Percentiles rank a stretch among this genome's conserved stretches.
Evolutionary conservation across 2,329 filamentous ascomycete species (phyloP).

Genomic region (Tolypocladium sp.): DNA sequence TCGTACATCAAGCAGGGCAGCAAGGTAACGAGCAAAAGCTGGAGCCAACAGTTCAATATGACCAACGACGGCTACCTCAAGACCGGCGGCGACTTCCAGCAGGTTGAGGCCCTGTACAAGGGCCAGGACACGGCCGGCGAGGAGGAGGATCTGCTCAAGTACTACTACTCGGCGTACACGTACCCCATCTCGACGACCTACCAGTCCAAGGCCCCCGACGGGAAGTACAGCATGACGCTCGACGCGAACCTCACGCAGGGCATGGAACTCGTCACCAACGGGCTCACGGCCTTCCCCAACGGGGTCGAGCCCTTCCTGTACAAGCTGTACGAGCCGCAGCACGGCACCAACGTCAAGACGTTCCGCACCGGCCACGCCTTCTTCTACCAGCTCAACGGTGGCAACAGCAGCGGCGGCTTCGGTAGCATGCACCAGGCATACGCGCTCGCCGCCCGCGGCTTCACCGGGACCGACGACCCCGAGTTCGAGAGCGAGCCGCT

Average conservation of each 20-base stretch:
- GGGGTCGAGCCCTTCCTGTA: conserved; percentile 47
- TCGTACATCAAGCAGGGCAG: conserved; percentile 36
- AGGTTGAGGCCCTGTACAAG: conserved; percentile 7
- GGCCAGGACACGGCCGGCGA: conserved; percentile 5
- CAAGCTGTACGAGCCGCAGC: conserved; percentile 12
- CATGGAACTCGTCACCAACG: conserved; percentile 25
- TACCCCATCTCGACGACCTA: conserved; percentile 7
- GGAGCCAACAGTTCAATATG: conserved; percentile 50
- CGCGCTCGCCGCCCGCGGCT: conserved; percentile 33
- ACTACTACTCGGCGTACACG: conserved; percentile 3
- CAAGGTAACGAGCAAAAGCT: conserved; percentile 25
- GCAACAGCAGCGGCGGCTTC: conserved; percentile 37
- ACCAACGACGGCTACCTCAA: conserved; percentile 39
- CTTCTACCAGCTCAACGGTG: conserved; percentile 39
- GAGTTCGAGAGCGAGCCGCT: conserved; percentile 19
- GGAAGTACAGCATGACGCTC: conserved; percentile 9
- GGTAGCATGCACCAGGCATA: conserved; percentile 51
- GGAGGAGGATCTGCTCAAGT: not conserved
- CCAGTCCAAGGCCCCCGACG: not conserved
- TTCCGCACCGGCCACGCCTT: conserved; percentile 47
- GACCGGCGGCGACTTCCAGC: conserved; percentile 30
- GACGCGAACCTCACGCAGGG: conserved; percentile 30
- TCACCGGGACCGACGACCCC: conserved; percentile 3
- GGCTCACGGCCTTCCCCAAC: conserved; percentile 41
- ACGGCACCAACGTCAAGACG: conserved; percentile 30